These are phyloP conservation scores for Rauvolfia tetraphylla DNA, from an alignment of 257 asterid species.

Conservation along the genomic window DNA sequence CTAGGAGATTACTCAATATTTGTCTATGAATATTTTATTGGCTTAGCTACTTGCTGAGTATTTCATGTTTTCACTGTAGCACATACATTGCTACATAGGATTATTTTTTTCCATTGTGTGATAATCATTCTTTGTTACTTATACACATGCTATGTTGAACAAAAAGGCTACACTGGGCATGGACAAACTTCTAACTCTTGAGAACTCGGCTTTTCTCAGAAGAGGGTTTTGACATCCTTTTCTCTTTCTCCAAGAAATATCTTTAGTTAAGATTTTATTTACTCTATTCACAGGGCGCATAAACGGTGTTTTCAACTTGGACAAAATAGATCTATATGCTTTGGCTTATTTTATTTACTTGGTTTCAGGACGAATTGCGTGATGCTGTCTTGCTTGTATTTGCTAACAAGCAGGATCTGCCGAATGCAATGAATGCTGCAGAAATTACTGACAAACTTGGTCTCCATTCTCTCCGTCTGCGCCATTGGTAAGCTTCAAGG, in stretches of 20 bases:
- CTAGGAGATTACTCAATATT: not conserved
- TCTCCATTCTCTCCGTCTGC: conserved; percentile 43
- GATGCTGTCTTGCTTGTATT: conserved; percentile 44
- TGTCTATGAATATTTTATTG: not conserved
- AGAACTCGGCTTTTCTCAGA: not conserved
- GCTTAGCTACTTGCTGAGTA: not conserved
- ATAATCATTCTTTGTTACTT: not conserved
- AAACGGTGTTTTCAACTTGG: not conserved
- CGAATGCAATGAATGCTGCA: conserved; percentile 48
- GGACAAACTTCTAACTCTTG: not conserved
- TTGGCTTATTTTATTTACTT: not conserved
- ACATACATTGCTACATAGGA: not conserved
- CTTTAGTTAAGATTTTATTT: not conserved
- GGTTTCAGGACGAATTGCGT: conserved; percentile 38
- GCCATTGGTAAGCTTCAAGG: conserved; percentile 33
- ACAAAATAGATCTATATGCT: not conserved
- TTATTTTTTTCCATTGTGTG: not conserved
- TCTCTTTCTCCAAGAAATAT: not conserved
- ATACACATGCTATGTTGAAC: not conserved
- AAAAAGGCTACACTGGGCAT: not conserved
- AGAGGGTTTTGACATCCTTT: not conserved
- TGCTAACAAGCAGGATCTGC: conserved; percentile 46
- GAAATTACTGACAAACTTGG: conserved; percentile 46
- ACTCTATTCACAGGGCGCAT: not conserved
- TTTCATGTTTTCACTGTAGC: not conserved